phyloP scores from a whole-genome alignment of 805 yeast genomes.

The Yamadazyma kitorensis region DNA sequence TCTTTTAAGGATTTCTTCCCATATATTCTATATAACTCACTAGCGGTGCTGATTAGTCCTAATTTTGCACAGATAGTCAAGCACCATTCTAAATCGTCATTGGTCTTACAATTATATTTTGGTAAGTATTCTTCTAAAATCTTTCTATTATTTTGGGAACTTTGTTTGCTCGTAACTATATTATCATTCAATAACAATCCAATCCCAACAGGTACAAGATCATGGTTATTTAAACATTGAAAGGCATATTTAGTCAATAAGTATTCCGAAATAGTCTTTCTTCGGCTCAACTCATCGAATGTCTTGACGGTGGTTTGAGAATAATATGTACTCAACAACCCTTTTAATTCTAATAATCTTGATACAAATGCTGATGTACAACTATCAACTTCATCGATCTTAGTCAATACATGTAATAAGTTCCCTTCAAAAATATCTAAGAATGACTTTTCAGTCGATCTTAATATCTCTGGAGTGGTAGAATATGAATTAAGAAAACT shows the following conservation, averaged over 20 bases:
- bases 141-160: constrained; percentile 27
- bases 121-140: constrained; percentile 60
- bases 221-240: constrained; percentile 50
- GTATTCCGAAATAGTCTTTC: constrained; percentile 49
- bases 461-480: constrained; percentile 24
- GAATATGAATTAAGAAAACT: constrained; percentile 35
- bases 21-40: constrained; percentile 47
- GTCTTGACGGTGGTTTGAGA: constrained; percentile 9
- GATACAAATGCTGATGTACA: constrained; percentile 64
- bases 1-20: constrained; percentile 50
- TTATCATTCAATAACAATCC: constrained; percentile 50
- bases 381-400: constrained; percentile 57
- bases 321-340: constrained; percentile 46
- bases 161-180: constrained; percentile 43
- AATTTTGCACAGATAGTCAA: constrained; percentile 69
- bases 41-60: constrained; percentile 56
- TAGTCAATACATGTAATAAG: constrained; percentile 54
- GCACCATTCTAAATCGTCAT: constrained; percentile 80
- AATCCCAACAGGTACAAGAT: constrained; percentile 63
- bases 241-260: constrained; percentile 55
- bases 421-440: constrained; percentile 54
- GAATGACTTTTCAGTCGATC: constrained; percentile 41
- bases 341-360: constrained; percentile 61
- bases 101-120: constrained; percentile 56
- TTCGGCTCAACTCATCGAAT: constrained; percentile 12